A percentile compares a stretch with the other conserved stretches of the same genome.
These are phyloP conservation scores for Penicillium sclerotigenum DNA, from an alignment of 2,329 filamentous ascomycete genomes.

Conservation along the genomic window DNA sequence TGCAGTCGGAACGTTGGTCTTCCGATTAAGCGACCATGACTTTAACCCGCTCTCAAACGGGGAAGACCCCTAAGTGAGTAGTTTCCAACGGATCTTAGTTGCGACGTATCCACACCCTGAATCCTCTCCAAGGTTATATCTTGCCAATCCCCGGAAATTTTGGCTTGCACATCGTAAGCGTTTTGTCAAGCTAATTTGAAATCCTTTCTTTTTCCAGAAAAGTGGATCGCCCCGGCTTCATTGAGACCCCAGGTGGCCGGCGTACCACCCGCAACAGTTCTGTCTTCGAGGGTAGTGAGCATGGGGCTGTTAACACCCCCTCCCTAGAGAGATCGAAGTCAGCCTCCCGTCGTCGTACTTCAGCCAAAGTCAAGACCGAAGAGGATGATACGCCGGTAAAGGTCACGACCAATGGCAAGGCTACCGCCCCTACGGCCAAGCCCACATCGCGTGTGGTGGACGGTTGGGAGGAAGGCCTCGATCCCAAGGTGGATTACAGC, in stretches of 20 bases:
- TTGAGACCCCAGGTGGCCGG: conserved; percentile 50
- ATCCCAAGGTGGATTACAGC: conserved; percentile 46
- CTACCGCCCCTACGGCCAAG: conserved; percentile 18
- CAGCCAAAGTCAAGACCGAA: conserved; percentile 29
- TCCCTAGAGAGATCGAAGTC: conserved; percentile 25
- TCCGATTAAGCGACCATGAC: conserved; percentile 38
- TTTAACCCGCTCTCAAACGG: conserved; percentile 51
- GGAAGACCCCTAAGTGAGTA: conserved; percentile 51
- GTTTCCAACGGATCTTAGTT: conserved; percentile 14
- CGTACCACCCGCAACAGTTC: conserved; percentile 46
- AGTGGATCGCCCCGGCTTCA: conserved; percentile 50
- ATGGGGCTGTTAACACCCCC: conserved; percentile 30
- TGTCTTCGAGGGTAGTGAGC: conserved; percentile 32
- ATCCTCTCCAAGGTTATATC: conserved; percentile 10
- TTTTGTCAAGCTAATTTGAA: conserved; percentile 8
- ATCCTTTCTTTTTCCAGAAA: conserved; percentile 42
- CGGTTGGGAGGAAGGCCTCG: conserved; percentile 42
- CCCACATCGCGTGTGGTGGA: conserved; percentile 35
- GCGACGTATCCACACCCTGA: conserved; percentile 15
- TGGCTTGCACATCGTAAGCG: not conserved
- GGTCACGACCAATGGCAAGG: conserved; percentile 24
- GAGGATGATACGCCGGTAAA: conserved; percentile 24
- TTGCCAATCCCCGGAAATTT: not conserved
- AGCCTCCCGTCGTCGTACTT: conserved; percentile 31
- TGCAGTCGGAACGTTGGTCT: conserved; percentile 16